Percentiles rank a stretch among this genome's conserved stretches.
Evolutionary conservation across 1,139 yeast genomes (phyloP).

Genomic region (Taphrina communis): DNA sequence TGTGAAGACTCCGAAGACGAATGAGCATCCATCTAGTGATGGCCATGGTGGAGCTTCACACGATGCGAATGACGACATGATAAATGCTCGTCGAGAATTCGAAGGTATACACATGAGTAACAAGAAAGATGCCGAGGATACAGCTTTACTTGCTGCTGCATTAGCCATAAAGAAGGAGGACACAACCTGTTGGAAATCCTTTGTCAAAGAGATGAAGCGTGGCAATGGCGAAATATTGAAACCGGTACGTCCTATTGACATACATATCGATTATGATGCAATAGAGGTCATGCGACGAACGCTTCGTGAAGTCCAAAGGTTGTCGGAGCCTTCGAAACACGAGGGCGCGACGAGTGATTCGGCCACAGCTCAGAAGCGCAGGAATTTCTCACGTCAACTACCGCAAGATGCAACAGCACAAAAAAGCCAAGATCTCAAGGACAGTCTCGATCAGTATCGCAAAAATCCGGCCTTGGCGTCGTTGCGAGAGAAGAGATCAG

Average conservation of each 20-base stretch:
- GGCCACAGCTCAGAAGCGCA: constrained; percentile 22
- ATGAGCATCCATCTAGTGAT: not conserved
- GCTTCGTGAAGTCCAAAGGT: constrained; percentile 11
- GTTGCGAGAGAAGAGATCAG: constrained; percentile 43
- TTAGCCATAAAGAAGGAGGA: constrained; percentile 42
- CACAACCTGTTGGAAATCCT: constrained; percentile 43
- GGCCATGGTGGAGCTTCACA: not conserved
- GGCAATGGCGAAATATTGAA: constrained; percentile 45
- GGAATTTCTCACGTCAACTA: constrained; percentile 24
- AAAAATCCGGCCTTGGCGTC: constrained; percentile 24
- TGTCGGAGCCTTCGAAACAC: not conserved
- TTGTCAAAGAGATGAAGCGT: constrained; percentile 42
- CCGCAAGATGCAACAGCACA: not conserved
- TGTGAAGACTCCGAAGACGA: not conserved
- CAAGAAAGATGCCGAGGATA: constrained; percentile 37
- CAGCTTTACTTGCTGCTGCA: constrained; percentile 44
- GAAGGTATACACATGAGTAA: constrained; percentile 20
- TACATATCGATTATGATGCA: constrained; percentile 29
- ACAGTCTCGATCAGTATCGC: constrained; percentile 34
- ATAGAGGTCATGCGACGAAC: constrained; percentile 20
- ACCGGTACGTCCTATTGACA: constrained; percentile 41
- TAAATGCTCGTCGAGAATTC: not conserved
- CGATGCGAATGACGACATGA: not conserved
- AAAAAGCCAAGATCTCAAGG: constrained; percentile 28
- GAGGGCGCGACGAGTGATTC: constrained; percentile 5